Conservation (phyloP, 768 basidiomycete genomes). For the Xanthoconium stramineum region DNA sequence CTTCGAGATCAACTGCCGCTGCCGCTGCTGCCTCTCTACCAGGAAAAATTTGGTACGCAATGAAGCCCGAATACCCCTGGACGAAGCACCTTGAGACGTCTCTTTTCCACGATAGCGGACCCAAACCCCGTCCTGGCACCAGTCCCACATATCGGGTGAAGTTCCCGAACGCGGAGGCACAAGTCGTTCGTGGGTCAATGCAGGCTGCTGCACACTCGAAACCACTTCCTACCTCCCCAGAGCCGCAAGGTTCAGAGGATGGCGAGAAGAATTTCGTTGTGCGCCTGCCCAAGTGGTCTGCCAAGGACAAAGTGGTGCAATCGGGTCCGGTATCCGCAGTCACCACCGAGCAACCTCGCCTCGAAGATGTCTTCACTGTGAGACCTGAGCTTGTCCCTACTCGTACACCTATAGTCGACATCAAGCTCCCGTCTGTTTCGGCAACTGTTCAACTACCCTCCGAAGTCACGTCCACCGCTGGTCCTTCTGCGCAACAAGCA, state of each 20-base stretch:
- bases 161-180: slow-evolving; percentile 48
- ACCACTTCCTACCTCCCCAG: slow-evolving; percentile 15
- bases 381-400: slow-evolving; percentile 43
- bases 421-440: slow-evolving; percentile 31
- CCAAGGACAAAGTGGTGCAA: slow-evolving; percentile 33
- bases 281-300: slow-evolving; percentile 46
- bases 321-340: slow-evolving; percentile 15
- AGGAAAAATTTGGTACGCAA: slow-evolving; percentile 63
- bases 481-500: slow-evolving; percentile 10
- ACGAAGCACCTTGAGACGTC: slow-evolving; percentile 79
- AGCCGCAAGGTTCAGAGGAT: slow-evolving; percentile 34
- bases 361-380: slow-evolving; percentile 61
- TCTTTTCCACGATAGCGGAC: slow-evolving; percentile 60
- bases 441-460: not conserved
- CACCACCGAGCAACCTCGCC: slow-evolving; percentile 35
- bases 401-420: slow-evolving; percentile 24
- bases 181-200: slow-evolving; percentile 42
- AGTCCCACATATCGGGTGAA: slow-evolving; percentile 58
- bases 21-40: slow-evolving; percentile 25
- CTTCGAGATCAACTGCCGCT: slow-evolving; percentile 29
- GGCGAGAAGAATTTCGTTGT: slow-evolving; percentile 50
- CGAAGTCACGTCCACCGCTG: slow-evolving; percentile 1
- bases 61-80: slow-evolving; percentile 80
- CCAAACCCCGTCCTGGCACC: slow-evolving; percentile 57
- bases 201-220: slow-evolving; percentile 8